Conservation (phyloP, 495 filamentous ascomycete genomes). For the Amniculicola lignicola region DNA sequence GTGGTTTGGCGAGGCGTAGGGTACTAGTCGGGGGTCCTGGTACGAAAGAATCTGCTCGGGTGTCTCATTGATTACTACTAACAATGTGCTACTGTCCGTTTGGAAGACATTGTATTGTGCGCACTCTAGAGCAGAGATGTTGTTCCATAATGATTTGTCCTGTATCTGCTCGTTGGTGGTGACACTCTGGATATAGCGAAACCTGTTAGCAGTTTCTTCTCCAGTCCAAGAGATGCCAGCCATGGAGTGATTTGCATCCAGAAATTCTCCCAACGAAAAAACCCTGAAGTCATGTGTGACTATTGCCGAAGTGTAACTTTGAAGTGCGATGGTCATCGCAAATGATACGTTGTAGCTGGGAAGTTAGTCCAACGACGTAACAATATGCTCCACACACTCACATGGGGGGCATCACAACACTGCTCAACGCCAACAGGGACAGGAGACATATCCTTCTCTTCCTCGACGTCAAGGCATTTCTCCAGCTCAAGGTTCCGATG, state of each 20-base stretch:
- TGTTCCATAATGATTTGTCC: background rate
- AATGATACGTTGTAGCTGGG: background rate
- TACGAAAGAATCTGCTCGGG: background rate
- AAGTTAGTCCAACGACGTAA: background rate
- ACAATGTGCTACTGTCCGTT: background rate
- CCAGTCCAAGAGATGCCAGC: background rate
- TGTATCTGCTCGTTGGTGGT: background rate
- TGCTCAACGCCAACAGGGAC: background rate
- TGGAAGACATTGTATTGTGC: background rate
- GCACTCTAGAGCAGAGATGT: constrained; percentile 5
- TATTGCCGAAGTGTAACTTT: background rate
- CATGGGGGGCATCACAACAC: background rate
- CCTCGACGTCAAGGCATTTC: background rate
- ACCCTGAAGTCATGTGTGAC: background rate
- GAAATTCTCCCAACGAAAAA: background rate
- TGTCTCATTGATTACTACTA: background rate
- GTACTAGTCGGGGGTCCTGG: background rate
- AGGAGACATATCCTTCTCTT: constrained; percentile 2
- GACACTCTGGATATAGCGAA: background rate
- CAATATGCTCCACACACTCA: background rate
- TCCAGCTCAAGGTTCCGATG: constrained; percentile 6
- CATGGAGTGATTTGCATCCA: background rate
- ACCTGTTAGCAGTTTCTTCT: background rate
- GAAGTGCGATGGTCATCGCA: background rate
- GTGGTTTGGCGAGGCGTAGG: background rate